These are phyloP conservation scores for Fusarium sp. DNA, from an alignment of 2,329 filamentous ascomycete species.

Conservation along the genomic window DNA sequence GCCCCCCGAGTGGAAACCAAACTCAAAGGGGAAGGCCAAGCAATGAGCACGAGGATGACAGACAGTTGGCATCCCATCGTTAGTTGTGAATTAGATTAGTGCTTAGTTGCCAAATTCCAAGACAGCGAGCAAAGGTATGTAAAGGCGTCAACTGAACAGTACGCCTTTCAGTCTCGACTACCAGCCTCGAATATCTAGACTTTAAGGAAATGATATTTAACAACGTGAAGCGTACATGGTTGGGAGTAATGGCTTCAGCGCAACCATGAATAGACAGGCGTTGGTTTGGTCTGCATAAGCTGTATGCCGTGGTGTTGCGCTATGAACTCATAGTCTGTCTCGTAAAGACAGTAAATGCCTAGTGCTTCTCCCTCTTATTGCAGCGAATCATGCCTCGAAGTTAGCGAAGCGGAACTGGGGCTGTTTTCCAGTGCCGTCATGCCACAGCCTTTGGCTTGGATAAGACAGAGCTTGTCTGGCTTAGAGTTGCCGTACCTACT, in stretches of 20 bases:
- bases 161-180: neutral
- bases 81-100: conserved; percentile 5
- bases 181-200: neutral
- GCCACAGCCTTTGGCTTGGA: conserved; percentile 4
- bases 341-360: conserved; percentile 13
- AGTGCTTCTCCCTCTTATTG: conserved; percentile 3
- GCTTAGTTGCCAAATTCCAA: conserved; percentile 9
- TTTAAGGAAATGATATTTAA: neutral
- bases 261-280: neutral
- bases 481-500: conserved; percentile 1
- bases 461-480: neutral
- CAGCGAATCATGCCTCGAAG: conserved; percentile 29
- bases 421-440: conserved; percentile 5
- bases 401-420: conserved; percentile 21
- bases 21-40: conserved; percentile 27
- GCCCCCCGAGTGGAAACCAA: conserved; percentile 26
- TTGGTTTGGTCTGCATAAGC: conserved; percentile 15
- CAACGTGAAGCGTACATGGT: neutral
- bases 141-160: neutral
- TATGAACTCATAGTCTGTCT: conserved; percentile 8
- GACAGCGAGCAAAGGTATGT: conserved; percentile 9
- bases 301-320: conserved; percentile 17
- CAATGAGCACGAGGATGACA: conserved; percentile 23
- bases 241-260: neutral
- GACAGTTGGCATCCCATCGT: conserved; percentile 16